Evolutionary conservation across 129 eudicot genomes (phyloP), one percentile per base, ranked within the genome.

Genomic region (sunflower (Helianthus annuus)): DNA sequence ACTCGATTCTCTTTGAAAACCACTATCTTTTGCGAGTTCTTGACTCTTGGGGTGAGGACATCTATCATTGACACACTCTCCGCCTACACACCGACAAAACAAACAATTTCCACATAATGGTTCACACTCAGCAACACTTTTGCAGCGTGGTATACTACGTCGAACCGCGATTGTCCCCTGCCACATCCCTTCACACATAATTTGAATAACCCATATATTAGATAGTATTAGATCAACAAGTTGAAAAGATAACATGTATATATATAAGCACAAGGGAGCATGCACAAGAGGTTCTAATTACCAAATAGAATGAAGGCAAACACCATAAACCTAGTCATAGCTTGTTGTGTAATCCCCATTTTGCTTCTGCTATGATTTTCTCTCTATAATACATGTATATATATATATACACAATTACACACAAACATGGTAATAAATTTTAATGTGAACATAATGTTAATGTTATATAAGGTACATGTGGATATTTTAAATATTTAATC

Each of bases 271-370:
- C 4, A 40, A 9, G 46, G 59, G 27, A 32, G 36, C 36, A 32
- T 32, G 8, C 4, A 24, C 3, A 16, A 51, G 10, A 48, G 39
- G n/a, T 11, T 32, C 36, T 32, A 42, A 11, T n/a, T 70, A 78
- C 77, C 81, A 3, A 76, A 51, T 70, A 62, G 52, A 40, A 63
- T 52, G 40, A 77, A 19, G 12, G 16, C 24, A 29, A 78, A 11
- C 60, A 72, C 8, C 67, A 63, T 62, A 51, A 70, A 8, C 1
- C 19, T 5, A 63, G 40, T 51, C 48, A 77, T 40, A 56, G 27
- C 45, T 42, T 17, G 52, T 22, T 55, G 66, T 53, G 52, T 46
- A 6, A 15, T 72, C 76, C 19, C 64, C 48, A 42, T 78, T 76
- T 42, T 42, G 8, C 34, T 70, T 72, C 44, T 29, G 13, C n/a